Evolutionary conservation across 176 grass and related monocot species (phyloP).

Genomic region (Otatea glauca): DNA sequence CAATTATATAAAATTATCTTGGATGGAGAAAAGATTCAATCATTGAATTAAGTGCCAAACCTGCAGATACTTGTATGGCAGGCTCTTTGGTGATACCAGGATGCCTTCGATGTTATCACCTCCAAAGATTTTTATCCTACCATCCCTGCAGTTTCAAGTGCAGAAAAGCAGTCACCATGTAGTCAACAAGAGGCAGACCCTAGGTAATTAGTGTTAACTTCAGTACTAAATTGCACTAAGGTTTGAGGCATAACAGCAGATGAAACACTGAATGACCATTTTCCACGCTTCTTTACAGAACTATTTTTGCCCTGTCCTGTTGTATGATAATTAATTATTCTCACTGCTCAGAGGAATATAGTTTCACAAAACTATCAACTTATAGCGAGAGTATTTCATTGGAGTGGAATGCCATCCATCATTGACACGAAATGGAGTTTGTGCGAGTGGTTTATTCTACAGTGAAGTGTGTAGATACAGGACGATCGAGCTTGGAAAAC

Average conservation of each 20-base stretch:
- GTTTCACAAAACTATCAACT: neutral
- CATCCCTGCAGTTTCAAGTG: constrained; percentile 66
- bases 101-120: constrained; percentile 91
- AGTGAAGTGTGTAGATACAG: neutral
- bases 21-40: neutral
- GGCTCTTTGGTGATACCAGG: constrained; percentile 75
- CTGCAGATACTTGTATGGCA: constrained; percentile 91
- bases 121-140: constrained; percentile 90
- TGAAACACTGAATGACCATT: neutral
- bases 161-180: neutral
- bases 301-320: neutral
- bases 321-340: too few species aligned
- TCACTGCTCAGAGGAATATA: neutral
- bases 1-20: neutral
- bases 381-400: neutral
- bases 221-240: neutral
- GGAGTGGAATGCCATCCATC: neutral
- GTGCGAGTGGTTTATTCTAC: neutral
- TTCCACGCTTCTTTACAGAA: neutral
- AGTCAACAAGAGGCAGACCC: neutral
- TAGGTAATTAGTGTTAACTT: neutral
- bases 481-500: constrained; percentile 6
- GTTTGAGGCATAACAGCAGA: neutral
- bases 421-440: neutral
- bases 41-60: constrained; percentile 29